A percentile compares a stretch with the other conserved stretches of the same genome.
Conservation (phyloP, 768 basidiomycete species). For the Calocera cornea region DNA sequence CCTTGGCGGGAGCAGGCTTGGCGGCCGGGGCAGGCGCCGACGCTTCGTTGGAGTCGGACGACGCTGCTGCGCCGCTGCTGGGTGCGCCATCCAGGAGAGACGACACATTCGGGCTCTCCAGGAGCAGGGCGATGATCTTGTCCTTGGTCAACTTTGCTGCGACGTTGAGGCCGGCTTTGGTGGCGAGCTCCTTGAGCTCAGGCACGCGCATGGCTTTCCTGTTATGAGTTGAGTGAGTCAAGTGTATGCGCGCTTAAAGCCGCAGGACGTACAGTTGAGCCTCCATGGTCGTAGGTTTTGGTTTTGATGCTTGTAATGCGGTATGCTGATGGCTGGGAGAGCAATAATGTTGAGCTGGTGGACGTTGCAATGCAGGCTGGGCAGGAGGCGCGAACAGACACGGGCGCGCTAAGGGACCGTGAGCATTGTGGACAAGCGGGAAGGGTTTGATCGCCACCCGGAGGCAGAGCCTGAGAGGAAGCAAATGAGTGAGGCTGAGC, state of each 20-base stretch:
- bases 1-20: background rate
- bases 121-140: conserved; percentile 52
- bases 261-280: conserved; percentile 27
- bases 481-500: background rate
- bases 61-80: conserved; percentile 24
- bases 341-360: background rate
- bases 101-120: conserved; percentile 39
- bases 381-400: background rate
- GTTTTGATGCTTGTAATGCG: too few relatives aligned
- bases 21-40: conserved; percentile 15
- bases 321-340: too few relatives aligned
- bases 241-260: background rate
- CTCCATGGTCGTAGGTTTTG: conserved; percentile 24
- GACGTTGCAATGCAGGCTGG: conserved; percentile 5
- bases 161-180: conserved; percentile 35
- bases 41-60: background rate
- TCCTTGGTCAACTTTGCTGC: conserved; percentile 49
- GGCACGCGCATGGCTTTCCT: conserved; percentile 56
- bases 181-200: conserved; percentile 52
- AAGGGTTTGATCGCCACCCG: background rate
- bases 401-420: background rate
- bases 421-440: background rate
- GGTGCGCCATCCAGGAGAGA: conserved; percentile 32
- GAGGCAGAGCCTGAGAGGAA: background rate
- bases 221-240: background rate